Conservation (phyloP, 2,329 filamentous ascomycete species). For the Cladorrhinum sp. region DNA sequence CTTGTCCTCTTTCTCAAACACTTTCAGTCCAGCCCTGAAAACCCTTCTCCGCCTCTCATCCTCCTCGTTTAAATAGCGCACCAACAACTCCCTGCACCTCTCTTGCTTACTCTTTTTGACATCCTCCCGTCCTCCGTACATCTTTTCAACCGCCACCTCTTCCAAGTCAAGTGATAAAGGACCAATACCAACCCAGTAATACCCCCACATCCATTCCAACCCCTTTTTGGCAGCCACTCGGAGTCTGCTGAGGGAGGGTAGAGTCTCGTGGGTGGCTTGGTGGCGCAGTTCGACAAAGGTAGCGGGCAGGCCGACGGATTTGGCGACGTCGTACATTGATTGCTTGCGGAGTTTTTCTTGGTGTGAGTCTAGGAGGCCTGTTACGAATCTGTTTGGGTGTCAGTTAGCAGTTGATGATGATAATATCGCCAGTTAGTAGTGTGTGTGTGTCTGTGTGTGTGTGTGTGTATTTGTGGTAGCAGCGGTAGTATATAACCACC, state of each 20-base stretch:
- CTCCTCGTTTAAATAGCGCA: conserved; percentile 13
- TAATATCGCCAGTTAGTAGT: neutral
- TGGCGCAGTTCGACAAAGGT: conserved; percentile 88
- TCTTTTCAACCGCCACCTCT: neutral
- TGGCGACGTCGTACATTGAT: conserved; percentile 71
- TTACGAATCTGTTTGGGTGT: conserved; percentile 62
- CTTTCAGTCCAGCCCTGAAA: conserved; percentile 33
- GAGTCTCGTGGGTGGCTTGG: conserved; percentile 83
- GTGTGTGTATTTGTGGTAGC: no score
- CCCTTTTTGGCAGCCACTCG: conserved; percentile 67
- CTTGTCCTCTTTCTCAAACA: conserved; percentile 39
- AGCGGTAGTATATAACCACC: no score
- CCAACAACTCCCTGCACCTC: conserved; percentile 14
- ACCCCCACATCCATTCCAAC: conserved; percentile 81
- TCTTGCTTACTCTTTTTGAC: conserved; percentile 26
- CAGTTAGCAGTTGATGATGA: no score
- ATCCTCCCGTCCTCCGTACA: neutral
- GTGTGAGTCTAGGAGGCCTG: conserved; percentile 72
- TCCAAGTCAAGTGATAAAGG: conserved; percentile 24
- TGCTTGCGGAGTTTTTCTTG: conserved; percentile 65
- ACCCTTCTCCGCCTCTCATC: conserved; percentile 22
- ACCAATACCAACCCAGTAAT: conserved; percentile 69
- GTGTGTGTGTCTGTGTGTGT: no score
- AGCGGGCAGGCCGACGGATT: conserved; percentile 65
- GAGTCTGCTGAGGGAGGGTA: conserved; percentile 73